These are phyloP conservation scores for Arthrobotrys sinensis DNA, from an alignment of 2,329 filamentous ascomycete species.

Conservation along the genomic window DNA sequence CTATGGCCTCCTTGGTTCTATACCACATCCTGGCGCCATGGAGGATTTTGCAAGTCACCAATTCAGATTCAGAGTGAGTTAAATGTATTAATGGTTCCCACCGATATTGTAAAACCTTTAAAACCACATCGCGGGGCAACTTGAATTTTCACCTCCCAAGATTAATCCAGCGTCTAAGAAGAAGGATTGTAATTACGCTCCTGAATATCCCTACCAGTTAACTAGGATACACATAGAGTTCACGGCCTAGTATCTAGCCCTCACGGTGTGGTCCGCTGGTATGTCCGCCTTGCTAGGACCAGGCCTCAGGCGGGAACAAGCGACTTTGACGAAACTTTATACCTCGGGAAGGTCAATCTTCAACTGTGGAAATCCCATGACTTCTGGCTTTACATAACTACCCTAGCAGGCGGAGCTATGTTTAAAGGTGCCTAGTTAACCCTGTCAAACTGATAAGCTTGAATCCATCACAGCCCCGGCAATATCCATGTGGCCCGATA, in stretches of 20 bases:
- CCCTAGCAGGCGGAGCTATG: neutral
- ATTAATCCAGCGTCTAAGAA: too few relatives aligned
- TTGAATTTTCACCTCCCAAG: too few relatives aligned
- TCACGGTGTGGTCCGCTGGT: neutral
- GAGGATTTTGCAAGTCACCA: neutral
- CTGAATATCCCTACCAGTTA: too few relatives aligned
- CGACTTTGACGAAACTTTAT: conserved; percentile 16
- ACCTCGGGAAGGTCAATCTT: conserved; percentile 23
- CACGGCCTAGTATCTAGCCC: neutral
- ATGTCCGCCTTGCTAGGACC: conserved; percentile 1
- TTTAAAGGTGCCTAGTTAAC: conserved; percentile 9
- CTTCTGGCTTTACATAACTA: conserved; percentile 3
- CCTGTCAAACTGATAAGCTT: conserved; percentile 1
- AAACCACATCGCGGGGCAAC: too few relatives aligned
- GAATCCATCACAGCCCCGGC: neutral
- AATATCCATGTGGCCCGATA: neutral
- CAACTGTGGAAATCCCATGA: conserved; percentile 21
- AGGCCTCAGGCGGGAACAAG: conserved; percentile 26
- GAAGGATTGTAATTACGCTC: too few relatives aligned
- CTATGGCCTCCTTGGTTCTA: neutral
- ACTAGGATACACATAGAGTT: too few relatives aligned
- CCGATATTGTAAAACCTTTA: too few relatives aligned
- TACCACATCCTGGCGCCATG: neutral
- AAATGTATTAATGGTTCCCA: neutral
- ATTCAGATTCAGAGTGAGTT: neutral